Evolutionary conservation across 305 asterid species (phyloP).

Genomic region (Solanum hybrid): DNA sequence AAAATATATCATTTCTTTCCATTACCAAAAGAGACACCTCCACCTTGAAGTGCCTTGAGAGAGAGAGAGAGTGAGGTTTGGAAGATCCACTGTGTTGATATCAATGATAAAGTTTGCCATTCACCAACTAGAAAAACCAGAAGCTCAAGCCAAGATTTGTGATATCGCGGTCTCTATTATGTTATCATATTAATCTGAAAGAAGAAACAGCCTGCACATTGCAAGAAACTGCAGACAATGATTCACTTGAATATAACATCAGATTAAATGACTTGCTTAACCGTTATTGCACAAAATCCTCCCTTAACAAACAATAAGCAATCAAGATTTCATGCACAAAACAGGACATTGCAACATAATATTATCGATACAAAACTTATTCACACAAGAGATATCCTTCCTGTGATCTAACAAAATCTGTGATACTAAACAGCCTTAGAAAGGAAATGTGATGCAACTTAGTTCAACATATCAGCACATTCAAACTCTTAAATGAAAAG

Average conservation of each 20-base stretch:
- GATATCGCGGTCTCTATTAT: too few relatives aligned
- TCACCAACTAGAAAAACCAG: neutral
- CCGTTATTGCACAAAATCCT: neutral
- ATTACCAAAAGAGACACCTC: too few relatives aligned
- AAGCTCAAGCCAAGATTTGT: too few relatives aligned
- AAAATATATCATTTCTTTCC: too few relatives aligned
- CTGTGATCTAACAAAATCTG: neutral
- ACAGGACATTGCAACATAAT: neutral
- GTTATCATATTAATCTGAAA: constrained; percentile 26
- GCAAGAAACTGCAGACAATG: neutral
- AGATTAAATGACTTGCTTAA: neutral
- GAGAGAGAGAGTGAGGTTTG: neutral
- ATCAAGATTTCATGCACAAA: neutral
- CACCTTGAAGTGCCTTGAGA: too few relatives aligned
- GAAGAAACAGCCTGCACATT: constrained; percentile 47
- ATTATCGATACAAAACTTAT: neutral
- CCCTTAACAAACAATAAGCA: neutral
- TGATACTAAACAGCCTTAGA: neutral
- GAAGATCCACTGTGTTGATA: neutral
- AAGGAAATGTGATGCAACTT: neutral
- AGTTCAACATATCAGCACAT: neutral
- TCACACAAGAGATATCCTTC: neutral
- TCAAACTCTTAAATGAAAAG: neutral
- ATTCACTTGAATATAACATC: neutral
- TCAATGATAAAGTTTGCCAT: neutral